Percentiles rank a stretch among this genome's conserved stretches.
Evolutionary conservation across 495 filamentous ascomycete genomes (phyloP).

Genomic region (Penicillium alfredii): DNA sequence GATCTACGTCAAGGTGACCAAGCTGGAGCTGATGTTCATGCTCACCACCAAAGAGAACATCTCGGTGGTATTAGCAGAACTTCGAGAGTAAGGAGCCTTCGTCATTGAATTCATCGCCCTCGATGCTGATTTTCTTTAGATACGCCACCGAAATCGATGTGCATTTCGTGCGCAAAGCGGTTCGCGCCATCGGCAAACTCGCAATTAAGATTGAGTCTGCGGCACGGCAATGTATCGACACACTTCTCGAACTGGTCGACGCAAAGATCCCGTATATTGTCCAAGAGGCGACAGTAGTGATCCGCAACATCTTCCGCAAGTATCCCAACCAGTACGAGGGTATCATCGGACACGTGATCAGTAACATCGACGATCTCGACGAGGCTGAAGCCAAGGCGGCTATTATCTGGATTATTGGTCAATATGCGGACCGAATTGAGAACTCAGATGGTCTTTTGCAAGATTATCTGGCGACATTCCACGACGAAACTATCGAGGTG

Average conservation of each 20-base stretch:
- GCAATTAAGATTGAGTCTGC: constrained; percentile 99
- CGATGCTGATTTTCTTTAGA: constrained; percentile 27
- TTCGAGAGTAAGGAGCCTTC: constrained; percentile 70
- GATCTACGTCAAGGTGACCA: constrained; percentile 99
- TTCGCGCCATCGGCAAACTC: constrained; percentile 94
- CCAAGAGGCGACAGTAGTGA: constrained; percentile 98
- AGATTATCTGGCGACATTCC: constrained; percentile 89
- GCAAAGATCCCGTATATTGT: constrained; percentile 99
- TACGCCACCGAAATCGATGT: constrained; percentile 98
- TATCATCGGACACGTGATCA: constrained; percentile 91
- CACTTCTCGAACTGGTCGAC: constrained; percentile 84
- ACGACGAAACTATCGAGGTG: constrained; percentile 90
- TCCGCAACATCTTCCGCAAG: constrained; percentile 98
- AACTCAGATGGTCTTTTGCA: constrained; percentile 91
- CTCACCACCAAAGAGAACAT: constrained; percentile 95
- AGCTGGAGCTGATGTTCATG: constrained; percentile 99
- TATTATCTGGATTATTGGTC: constrained; percentile 99
- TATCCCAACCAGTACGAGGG: constrained; percentile 98
- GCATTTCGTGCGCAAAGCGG: constrained; percentile 96
- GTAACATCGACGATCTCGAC: constrained; percentile 93
- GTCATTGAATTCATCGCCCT: background rate
- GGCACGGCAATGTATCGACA: constrained; percentile 82
- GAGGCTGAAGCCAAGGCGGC: constrained; percentile 98
- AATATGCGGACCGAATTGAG: constrained; percentile 95
- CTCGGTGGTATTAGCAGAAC: constrained; percentile 85